These are phyloP conservation scores for Cladochytrium tenue DNA, from an alignment of 371 early-diverging fungal species.

Conservation along the genomic window DNA sequence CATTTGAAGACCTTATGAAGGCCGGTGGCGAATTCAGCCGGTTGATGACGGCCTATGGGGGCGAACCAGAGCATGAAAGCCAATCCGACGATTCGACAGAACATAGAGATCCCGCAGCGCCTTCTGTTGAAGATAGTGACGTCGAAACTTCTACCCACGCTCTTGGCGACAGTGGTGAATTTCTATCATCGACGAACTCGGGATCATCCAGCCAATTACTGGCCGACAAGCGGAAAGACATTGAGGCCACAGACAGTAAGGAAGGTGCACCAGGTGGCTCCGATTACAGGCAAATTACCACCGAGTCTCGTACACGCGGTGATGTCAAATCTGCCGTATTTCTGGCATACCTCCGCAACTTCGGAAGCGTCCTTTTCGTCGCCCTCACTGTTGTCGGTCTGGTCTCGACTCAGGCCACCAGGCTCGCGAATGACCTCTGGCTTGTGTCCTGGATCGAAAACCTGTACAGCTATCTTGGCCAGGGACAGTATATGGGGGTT, in stretches of 20 bases:
- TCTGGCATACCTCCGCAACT: slow-evolving; percentile 12
- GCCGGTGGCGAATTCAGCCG: slow-evolving; percentile 45
- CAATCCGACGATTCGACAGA: slow-evolving; percentile 5
- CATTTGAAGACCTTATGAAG: slow-evolving; percentile 55
- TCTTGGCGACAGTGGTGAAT: background rate
- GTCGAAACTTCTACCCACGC: background rate
- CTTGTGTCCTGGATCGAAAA: slow-evolving; percentile 20
- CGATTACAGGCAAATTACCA: slow-evolving; percentile 5
- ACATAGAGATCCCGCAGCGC: background rate
- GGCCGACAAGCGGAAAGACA: background rate
- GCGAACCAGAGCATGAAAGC: slow-evolving; percentile 16
- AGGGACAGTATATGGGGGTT: slow-evolving; percentile 20
- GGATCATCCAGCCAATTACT: background rate
- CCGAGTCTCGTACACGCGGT: slow-evolving; percentile 10
- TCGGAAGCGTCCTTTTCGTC: slow-evolving; percentile 12
- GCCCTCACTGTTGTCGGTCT: slow-evolving; percentile 9
- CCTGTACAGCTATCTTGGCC: slow-evolving; percentile 9
- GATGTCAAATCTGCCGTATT: slow-evolving; percentile 11
- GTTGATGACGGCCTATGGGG: slow-evolving; percentile 51
- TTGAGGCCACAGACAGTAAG: background rate
- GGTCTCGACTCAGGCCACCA: slow-evolving; percentile 12
- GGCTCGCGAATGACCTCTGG: slow-evolving; percentile 30
- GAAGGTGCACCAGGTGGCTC: background rate
- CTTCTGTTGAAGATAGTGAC: background rate
- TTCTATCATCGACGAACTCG: background rate